A percentile compares a stretch with the other conserved stretches of the same genome.
Evolutionary conservation across 345 rosid genomes (phyloP).

Genomic region (Rhodomyrtus tomentosa): DNA sequence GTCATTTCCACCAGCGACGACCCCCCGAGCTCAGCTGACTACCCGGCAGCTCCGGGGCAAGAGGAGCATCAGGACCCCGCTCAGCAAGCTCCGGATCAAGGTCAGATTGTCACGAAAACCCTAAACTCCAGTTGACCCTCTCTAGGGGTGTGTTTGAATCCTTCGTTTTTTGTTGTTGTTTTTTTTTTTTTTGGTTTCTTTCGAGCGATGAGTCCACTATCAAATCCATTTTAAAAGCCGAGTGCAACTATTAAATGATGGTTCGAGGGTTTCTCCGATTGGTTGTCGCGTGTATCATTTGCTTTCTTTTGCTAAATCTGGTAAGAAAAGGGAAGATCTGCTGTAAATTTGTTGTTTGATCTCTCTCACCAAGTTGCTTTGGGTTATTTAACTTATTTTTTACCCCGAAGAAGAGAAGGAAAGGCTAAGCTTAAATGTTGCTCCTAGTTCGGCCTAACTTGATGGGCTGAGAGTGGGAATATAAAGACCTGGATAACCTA

Average conservation of each 20-base stretch:
- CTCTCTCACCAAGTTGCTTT: background rate
- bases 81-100: constrained; percentile 1
- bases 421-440: background rate
- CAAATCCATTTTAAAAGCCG: background rate
- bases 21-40: background rate
- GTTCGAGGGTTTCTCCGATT: background rate
- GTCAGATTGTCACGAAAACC: background rate
- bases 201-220: background rate
- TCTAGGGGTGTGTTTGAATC: background rate
- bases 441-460: background rate
- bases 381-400: background rate
- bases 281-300: background rate
- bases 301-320: background rate
- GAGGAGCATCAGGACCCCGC: background rate
- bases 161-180: background rate
- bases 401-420: background rate
- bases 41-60: background rate
- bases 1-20: constrained; percentile 24
- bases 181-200: background rate
- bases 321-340: background rate
- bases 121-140: background rate
- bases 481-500: background rate
- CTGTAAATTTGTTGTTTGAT: background rate
- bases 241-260: background rate
- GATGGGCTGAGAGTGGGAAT: background rate